Conservation (phyloP, 331 rosid species). For the Quercus lobata region DNA sequence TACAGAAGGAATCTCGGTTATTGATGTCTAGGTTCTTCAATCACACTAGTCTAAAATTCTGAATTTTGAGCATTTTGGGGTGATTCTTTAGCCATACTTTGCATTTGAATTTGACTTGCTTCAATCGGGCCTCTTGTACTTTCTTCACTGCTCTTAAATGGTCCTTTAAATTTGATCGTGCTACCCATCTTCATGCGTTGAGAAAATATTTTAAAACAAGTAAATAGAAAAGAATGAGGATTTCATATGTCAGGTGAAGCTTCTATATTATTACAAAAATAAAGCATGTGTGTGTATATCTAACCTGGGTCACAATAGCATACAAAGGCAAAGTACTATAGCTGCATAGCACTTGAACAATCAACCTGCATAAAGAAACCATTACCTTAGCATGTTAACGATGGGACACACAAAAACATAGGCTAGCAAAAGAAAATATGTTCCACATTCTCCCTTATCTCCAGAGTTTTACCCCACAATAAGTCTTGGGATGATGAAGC, state of each 20-base stretch:
- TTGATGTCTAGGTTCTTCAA: slow-evolving; percentile 26
- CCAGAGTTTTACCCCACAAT: slow-evolving; percentile 59
- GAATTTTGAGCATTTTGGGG: slow-evolving; percentile 24
- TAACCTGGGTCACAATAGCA: slow-evolving; percentile 69
- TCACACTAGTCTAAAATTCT: slow-evolving; percentile 11
- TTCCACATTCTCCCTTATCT: not conserved
- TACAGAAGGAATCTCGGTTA: slow-evolving; percentile 10
- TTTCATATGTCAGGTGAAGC: slow-evolving; percentile 13
- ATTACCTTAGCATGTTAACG: not conserved
- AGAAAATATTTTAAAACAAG: slow-evolving; percentile 2
- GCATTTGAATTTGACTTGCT: not conserved
- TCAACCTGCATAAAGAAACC: slow-evolving; percentile 36
- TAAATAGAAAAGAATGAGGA: not conserved
- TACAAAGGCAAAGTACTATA: slow-evolving; percentile 78
- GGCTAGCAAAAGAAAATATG: not conserved
- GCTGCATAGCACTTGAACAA: slow-evolving; percentile 89
- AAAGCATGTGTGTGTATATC: slow-evolving; percentile 1
- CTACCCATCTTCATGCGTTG: slow-evolving; percentile 68
- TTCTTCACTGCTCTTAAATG: not conserved
- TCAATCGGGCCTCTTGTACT: not conserved
- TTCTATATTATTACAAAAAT: not conserved
- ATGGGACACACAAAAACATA: not conserved
- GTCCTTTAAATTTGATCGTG: slow-evolving; percentile 12
- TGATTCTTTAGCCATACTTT: slow-evolving; percentile 33
- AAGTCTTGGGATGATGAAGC: slow-evolving; percentile 62